Base-by-base conservation (phyloP, 768 basidiomycete species). In the Neoboletus subvelutipes region DNA sequence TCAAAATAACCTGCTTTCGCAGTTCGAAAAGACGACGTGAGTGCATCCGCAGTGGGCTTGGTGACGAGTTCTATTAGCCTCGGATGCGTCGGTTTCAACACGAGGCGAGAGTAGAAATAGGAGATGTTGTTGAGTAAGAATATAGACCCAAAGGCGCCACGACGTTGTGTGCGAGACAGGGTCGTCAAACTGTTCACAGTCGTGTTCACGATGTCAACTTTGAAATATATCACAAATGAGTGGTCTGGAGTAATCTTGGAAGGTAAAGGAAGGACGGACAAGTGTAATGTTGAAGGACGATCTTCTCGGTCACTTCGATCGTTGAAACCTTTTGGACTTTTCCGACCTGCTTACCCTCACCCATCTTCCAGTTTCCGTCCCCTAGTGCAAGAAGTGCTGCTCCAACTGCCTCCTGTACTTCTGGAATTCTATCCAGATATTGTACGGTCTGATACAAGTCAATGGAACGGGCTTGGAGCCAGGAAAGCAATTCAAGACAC, bases 321-420 rank as follows among this genome's bases (percentile, higher is more conserved):
- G 74, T 60, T 18, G 55, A 31, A 3, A 24, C 26, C 53, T 82
- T 81, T 8, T 71, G 59, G 2, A 66, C 68, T 62, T 82, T 83
- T 11, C 81, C 82, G 7, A 87, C 83, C 62, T 80, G 78, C 22
- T 89, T 78, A 6, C 90, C 90, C 58, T 90, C 90, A 5, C 92
- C 92, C 91, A 94, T 93, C 72, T 84, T 90, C 92, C 92, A 93
- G 61, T 93, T 93, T 11, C 92, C 92, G 57, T 94, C 91, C 0
- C 92, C 92, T 1, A 94, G 80, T 2, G 84, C 81, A 40, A 83
- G 68, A 37, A 93, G 74, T 0, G 86, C 84, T 1, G 87, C 76
- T 1, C 80, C 81, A 11, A 86, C 88, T 1, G 88, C 89, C 18
- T 75, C 78, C 53, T 84, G 79, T 4, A 92, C 87, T 49, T 86